Evolutionary conservation across 2,329 filamentous ascomycete species (phyloP), one percentile per base, ranked within the genome.

Genomic region (Fusarium acutatum): DNA sequence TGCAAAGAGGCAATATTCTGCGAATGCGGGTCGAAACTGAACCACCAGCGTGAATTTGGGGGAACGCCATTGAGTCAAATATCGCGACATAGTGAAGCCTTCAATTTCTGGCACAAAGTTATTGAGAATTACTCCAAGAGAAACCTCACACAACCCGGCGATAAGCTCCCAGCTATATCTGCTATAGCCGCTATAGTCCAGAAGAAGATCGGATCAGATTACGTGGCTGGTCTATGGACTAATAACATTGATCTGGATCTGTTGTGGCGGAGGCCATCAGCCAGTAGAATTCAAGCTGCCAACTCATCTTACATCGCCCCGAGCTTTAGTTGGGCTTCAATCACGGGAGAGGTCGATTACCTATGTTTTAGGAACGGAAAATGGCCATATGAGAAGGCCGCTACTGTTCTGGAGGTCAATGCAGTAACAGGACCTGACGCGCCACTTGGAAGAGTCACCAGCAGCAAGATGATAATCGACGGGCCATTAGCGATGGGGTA

Each of bases 121-220:
- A 68, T 80, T 22, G 75, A 79, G 49, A 77, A 73, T 49, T 81
- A 81, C 52, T 75, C 78, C 5, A 67, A 70, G 28, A 63, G 77
- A 9, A 56, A 72, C 5, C 50, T 82, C 22, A 76, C 76, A 0
- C 62, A 75, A 1, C 35, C 53, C 7, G 34, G 58, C 0, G 80
- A 82, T 46, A 77, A 76, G 26, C 71, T 82, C 9, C 78, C 79
- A 0, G 80, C 78, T 3, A 76, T 81, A 41, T 79, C 79, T 7
- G 79, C 78, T 2, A 65, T 80, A 28, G 80, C 79, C 1, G 72
- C 67, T 9, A 61, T 69, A 8, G 50, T 81, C 38, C 73, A 74
- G 35, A 63, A 69, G 38, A 72, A 62, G 6, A 74, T 71, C 10
- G 59, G 60, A 0, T 76, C 76, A 20, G 54, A 75, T 14, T 82